These are phyloP conservation scores for Blastobotrys peoriensis DNA, from an alignment of 805 yeast genomes.

Conservation along the genomic window DNA sequence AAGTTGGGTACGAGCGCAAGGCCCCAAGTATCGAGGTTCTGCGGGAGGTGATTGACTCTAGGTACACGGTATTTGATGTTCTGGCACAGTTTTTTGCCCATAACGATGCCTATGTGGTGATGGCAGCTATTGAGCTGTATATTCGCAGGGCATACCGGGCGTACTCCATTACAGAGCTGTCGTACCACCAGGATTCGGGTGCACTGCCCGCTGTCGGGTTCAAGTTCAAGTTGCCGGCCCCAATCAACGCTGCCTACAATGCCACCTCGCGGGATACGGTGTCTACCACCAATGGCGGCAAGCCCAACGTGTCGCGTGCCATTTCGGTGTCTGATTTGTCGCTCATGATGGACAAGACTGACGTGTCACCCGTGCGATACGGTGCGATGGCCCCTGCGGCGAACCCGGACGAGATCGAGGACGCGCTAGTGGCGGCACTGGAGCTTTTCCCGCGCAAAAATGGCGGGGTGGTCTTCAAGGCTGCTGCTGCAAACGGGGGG, in stretches of 20 bases:
- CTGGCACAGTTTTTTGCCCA: slow-evolving; percentile 84
- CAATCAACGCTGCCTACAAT: slow-evolving; percentile 65
- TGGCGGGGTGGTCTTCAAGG: slow-evolving; percentile 33
- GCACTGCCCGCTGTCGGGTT: slow-evolving; percentile 69
- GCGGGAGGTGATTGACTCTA: slow-evolving; percentile 91
- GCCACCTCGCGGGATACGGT: slow-evolving; percentile 34
- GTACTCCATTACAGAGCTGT: slow-evolving; percentile 74
- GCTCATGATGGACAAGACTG: slow-evolving; percentile 64
- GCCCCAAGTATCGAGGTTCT: slow-evolving; percentile 76
- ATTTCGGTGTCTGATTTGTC: slow-evolving; percentile 90
- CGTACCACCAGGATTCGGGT: slow-evolving; percentile 45
- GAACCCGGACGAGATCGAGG: slow-evolving; percentile 88
- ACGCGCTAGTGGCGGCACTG: slow-evolving; percentile 66
- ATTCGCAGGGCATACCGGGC: slow-evolving; percentile 97
- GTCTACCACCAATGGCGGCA: slow-evolving; percentile 38
- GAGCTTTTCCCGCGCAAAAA: slow-evolving; percentile 52
- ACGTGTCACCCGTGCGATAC: slow-evolving; percentile 64
- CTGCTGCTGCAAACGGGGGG: slow-evolving; percentile 28
- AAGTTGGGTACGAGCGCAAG: slow-evolving; percentile 65
- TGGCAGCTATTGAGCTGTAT: slow-evolving; percentile 96
- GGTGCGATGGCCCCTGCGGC: slow-evolving; percentile 78
- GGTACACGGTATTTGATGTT: slow-evolving; percentile 93
- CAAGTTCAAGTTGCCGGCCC: slow-evolving; percentile 79
- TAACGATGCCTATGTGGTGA: slow-evolving; percentile 77
- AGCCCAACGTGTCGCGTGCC: slow-evolving; percentile 43